Percentiles rank a stretch among this genome's conserved stretches.
Conservation (phyloP, 2,329 filamentous ascomycete species). For the Colletotrichum orchidophilum region DNA sequence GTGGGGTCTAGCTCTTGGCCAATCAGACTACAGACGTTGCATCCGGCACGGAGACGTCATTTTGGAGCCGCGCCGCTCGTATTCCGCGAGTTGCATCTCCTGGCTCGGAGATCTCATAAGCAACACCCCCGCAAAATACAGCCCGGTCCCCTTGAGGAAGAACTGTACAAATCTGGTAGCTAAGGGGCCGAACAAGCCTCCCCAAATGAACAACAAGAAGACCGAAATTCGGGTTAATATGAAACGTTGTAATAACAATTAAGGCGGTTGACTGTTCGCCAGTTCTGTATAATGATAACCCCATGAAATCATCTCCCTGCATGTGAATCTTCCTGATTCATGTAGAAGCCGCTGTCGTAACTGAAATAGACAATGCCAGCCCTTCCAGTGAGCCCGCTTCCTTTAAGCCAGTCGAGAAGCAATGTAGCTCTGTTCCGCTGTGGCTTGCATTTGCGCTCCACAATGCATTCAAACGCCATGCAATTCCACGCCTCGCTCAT, state of each 20-base stretch:
- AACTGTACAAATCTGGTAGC: background rate
- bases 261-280: background rate
- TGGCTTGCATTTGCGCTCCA: slow-evolving; percentile 6
- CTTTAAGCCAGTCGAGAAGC: slow-evolving; percentile 3
- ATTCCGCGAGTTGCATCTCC: background rate
- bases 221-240: no score
- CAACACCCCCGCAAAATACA: background rate
- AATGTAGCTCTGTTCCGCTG: slow-evolving; percentile 12
- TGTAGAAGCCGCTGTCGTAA: background rate
- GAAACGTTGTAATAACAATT: no score
- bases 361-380: slow-evolving; percentile 5
- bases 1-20: background rate
- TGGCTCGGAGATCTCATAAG: background rate
- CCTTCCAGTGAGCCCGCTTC: slow-evolving; percentile 1
- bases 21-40: slow-evolving; percentile 9
- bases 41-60: slow-evolving; percentile 27
- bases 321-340: background rate
- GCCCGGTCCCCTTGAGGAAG: background rate
- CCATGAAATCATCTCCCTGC: background rate
- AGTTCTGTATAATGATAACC: slow-evolving; percentile 20
- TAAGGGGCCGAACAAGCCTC: no score
- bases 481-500: slow-evolving; percentile 24
- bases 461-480: slow-evolving; percentile 30
- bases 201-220: no score
- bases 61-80: background rate